These are phyloP conservation scores for Terana coerulea DNA, from an alignment of 768 basidiomycete genomes.

Conservation along the genomic window DNA sequence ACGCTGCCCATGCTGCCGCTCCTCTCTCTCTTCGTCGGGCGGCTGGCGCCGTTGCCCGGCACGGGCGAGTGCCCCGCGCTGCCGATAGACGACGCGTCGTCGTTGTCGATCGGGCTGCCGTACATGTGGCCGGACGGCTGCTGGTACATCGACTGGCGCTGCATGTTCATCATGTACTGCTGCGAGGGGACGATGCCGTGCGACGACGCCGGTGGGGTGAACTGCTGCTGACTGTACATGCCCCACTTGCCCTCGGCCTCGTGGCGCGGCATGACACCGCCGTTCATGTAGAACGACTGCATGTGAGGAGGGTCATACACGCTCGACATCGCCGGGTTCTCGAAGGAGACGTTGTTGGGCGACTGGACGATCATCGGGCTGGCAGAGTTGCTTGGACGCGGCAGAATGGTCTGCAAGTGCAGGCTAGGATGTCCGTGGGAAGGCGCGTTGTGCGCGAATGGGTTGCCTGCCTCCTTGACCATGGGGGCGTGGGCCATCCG, in stretches of 20 bases:
- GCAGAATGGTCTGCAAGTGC: conserved; percentile 32
- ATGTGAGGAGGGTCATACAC: conserved; percentile 37
- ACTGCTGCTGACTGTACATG: conserved; percentile 27
- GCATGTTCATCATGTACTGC: conserved; percentile 20
- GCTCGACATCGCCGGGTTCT: conserved; percentile 49
- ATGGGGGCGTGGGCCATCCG: conserved; percentile 30
- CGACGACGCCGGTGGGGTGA: conserved; percentile 39
- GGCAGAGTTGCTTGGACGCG: conserved; percentile 25
- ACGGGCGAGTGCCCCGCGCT: conserved; percentile 27
- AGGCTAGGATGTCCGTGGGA: conserved; percentile 15
- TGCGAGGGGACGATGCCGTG: conserved; percentile 28
- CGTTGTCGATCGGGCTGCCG: conserved; percentile 32
- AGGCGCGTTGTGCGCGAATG: conserved; percentile 33
- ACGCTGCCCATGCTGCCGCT: conserved; percentile 35
- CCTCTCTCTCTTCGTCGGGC: conserved; percentile 18
- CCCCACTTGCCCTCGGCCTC: conserved; percentile 30
- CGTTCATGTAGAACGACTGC: conserved; percentile 24
- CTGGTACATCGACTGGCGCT: conserved; percentile 28
- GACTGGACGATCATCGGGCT: conserved; percentile 45
- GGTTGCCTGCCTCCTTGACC: conserved; percentile 32
- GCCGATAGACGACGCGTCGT: conserved; percentile 36
- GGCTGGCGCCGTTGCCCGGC: conserved; percentile 22
- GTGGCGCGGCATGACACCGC: conserved; percentile 19
- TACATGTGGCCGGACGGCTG: conserved; percentile 23
- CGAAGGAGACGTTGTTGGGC: conserved; percentile 40